These are phyloP conservation scores for Penicillium corylophilum DNA, from an alignment of 2,329 filamentous ascomycete species.

Conservation along the genomic window DNA sequence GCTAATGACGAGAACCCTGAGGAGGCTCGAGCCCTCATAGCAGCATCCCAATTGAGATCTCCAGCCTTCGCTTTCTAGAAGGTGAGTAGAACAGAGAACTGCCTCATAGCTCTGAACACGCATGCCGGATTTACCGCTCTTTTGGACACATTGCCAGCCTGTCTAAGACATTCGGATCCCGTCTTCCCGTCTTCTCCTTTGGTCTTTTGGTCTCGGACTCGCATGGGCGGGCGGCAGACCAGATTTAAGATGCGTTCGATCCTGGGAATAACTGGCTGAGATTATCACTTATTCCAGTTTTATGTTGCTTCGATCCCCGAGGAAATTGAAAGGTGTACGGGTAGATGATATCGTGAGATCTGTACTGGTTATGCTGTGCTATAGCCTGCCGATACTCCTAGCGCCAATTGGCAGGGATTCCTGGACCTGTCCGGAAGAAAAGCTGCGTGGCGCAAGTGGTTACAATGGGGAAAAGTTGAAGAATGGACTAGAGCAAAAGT, in stretches of 20 bases:
- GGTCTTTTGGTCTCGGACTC: constrained; percentile 11
- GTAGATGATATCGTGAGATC: not conserved
- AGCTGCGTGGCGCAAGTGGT: constrained; percentile 8
- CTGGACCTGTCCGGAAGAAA: constrained; percentile 6
- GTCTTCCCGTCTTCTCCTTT: constrained; percentile 12
- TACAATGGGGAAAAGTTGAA: constrained; percentile 13
- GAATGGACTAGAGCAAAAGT: constrained; percentile 13
- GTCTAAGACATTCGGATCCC: constrained; percentile 24
- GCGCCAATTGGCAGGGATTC: constrained; percentile 4
- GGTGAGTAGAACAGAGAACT: constrained; percentile 2
- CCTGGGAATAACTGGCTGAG: not conserved
- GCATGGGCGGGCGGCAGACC: constrained; percentile 3
- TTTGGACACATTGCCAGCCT: constrained; percentile 7
- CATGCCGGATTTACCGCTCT: constrained; percentile 21
- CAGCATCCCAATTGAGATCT: constrained; percentile 18
- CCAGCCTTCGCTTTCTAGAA: constrained; percentile 15
- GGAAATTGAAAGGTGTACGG: constrained; percentile 8
- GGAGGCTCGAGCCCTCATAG: constrained; percentile 14
- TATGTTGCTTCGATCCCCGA: constrained; percentile 3
- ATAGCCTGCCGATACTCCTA: not conserved
- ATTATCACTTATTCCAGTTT: not conserved
- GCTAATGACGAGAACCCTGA: not conserved
- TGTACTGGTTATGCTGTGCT: constrained; percentile 14
- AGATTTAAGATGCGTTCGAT: not conserved
- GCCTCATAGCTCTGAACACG: constrained; percentile 6